phyloP scores from a whole-genome alignment of 2,329 filamentous ascomycete genomes.

The Talaromyces sp. region DNA sequence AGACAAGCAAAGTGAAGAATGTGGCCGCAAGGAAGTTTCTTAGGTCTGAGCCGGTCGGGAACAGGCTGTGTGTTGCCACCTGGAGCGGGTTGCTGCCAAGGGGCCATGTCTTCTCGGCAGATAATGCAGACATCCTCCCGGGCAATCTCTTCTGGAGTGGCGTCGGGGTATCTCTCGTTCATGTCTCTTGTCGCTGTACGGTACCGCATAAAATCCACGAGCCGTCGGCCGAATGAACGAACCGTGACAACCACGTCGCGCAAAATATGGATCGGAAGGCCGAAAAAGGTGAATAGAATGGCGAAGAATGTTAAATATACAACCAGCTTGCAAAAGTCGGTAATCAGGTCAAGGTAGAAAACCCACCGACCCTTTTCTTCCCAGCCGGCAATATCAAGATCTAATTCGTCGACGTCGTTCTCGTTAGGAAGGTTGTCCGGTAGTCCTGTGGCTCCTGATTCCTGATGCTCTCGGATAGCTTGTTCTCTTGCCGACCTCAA shows the following conservation, averaged over 20 bases:
- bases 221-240: constrained; percentile 81
- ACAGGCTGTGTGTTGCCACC: constrained; percentile 24
- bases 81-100: constrained; percentile 57
- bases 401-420: constrained; percentile 82
- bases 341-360: constrained; percentile 78
- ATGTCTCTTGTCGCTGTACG: constrained; percentile 89
- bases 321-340: constrained; percentile 83
- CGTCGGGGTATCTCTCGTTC: constrained; percentile 85
- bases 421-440: constrained; percentile 53
- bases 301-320: constrained; percentile 91
- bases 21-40: constrained; percentile 94
- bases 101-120: constrained; percentile 90
- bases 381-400: constrained; percentile 94
- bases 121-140: constrained; percentile 96
- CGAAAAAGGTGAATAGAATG: constrained; percentile 90
- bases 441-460: constrained; percentile 31
- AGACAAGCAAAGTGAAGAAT: constrained; percentile 92
- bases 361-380: constrained; percentile 92
- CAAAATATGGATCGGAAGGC: constrained; percentile 93
- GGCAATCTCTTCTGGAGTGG: constrained; percentile 75
- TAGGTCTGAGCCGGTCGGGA: constrained; percentile 73
- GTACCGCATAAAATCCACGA: constrained; percentile 85
- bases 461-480: constrained; percentile 35
- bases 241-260: constrained; percentile 92
- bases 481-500: constrained; percentile 53